Base-by-base conservation (phyloP, 768 basidiomycete genomes). In the Macrolepiota dolichaula region DNA sequence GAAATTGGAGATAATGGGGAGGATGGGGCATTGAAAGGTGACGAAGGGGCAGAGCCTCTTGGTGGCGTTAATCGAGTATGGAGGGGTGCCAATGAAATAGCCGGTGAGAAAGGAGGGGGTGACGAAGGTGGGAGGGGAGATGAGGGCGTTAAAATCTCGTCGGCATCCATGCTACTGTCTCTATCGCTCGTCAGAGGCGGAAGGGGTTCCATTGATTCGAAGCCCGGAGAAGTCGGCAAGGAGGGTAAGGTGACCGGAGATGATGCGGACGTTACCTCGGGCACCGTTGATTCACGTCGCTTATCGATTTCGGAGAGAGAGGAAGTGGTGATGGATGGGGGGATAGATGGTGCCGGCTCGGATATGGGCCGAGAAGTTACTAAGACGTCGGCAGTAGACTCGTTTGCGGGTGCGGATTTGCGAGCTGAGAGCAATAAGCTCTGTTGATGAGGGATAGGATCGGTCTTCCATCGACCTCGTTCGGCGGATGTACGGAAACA, bases 401-500 rank as follows among this genome's bases (percentile, higher is more conserved):
- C 27, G 69, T 68, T 0, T 68, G 71, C 11, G 75, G 75, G 10
- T 0, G 69, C 70, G 15, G 77, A 74, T 63, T 76, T 74, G 29
- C 76, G 69, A 29, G 68, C 67, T 38, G 67, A 67, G 27, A 67
- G 61, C 42, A 68, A 64, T 44, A 65, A 52, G 9, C n/a, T 44
- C 25, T 66, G 65, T 61, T 70, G 70, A 59, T 69, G 63, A 0
- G 76, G 74, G 32, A 79, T 68, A 1, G 82, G 83, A 63, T 85
- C 83, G 59, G 73, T 81, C 63, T 76, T 75, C 85, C 85, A 86
- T 58, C 78, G 77, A 7, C 84, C 85, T 55, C 85, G 84, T 65
- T 86, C 85, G 7, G 82, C 78, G 42, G 85, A 86, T 11, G 77
- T 76, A 50, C 76, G 74, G 65, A 85, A 85, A 65, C 78, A 85